A percentile compares a stretch with the other conserved stretches of the same genome.
phyloP scores from a whole-genome alignment of 495 filamentous ascomycete species.

The Acidomyces sp. region DNA sequence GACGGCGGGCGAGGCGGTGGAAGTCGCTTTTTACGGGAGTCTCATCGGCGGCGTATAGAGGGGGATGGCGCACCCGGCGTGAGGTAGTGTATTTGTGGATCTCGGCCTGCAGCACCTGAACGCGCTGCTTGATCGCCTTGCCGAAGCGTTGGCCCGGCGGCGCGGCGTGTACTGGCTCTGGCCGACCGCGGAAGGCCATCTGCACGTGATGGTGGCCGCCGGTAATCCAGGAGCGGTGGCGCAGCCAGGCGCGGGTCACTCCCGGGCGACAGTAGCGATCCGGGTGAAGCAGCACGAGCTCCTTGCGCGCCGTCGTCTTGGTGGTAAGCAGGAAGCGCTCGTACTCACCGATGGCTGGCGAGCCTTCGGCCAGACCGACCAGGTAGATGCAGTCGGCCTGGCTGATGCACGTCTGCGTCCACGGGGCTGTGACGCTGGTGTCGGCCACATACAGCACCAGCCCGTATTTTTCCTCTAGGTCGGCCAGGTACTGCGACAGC shows the following conservation, averaged over 20 bases:
- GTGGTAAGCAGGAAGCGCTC: constrained; percentile 90
- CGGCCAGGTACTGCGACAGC: constrained; percentile 87
- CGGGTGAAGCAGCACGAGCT: constrained; percentile 81
- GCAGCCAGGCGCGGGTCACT: constrained; percentile 74
- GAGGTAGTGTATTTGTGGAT: constrained; percentile 98
- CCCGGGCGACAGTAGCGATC: constrained; percentile 81
- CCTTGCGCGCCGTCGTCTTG: constrained; percentile 92
- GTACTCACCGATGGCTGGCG: constrained; percentile 83
- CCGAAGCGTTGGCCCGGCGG: constrained; percentile 56
- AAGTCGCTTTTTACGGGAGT: constrained; percentile 94
- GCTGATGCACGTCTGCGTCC: constrained; percentile 95
- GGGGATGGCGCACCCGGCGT: constrained; percentile 66
- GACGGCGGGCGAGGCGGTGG: constrained; percentile 75
- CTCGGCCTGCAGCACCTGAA: constrained; percentile 89
- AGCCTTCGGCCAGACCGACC: constrained; percentile 82
- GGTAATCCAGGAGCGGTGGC: constrained; percentile 93
- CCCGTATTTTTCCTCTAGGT: constrained; percentile 93
- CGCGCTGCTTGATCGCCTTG: constrained; percentile 76
- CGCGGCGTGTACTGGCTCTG: constrained; percentile 64
- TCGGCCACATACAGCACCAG: constrained; percentile 96
- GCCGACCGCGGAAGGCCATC: constrained; percentile 74
- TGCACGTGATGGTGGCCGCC: constrained; percentile 98
- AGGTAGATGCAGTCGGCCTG: constrained; percentile 93
- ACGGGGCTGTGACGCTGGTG: constrained; percentile 87
- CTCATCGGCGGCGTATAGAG: constrained; percentile 80